Base-by-base conservation (phyloP, 805 yeast genomes). In the Wickerhamomyces kurtzmanii region DNA sequence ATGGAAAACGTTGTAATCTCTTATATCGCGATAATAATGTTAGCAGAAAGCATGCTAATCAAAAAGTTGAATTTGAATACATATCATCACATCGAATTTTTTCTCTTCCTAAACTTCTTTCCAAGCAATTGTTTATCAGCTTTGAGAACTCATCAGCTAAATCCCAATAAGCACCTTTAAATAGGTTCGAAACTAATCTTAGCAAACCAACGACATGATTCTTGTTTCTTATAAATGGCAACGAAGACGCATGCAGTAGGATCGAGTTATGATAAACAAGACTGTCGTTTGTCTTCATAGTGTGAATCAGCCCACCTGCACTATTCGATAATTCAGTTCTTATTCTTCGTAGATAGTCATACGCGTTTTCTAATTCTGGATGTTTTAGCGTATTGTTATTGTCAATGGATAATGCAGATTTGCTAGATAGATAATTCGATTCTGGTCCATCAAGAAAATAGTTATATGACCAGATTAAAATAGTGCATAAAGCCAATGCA, bases 151-250 rank as follows among this genome's bases (percentile, higher is more conserved):
- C 85, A 26, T 55, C 53, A 9, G 75, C 75, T 28, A 75, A 53
- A 26, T 70, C 71, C 73, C 77, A 76, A 28, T 63, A 60, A 28
- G 69, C 58, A 12, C 45, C 47, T 18, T 44, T 45, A 32, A 64
- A 55, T 20, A 55, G 45, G n/a, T 50, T 47, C 10, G 66, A 57
- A 26, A 71, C 57, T 33, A 65, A 39, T 27, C 54, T 55, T 36
- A 77, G 44, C 26, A 80, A 46, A 1, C 87, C 87, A 8, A 69
- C 66, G 17, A 75, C 52, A 28, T 68, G 55, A 32, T 72, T 61
- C 40, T 59, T 64, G 31, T 62, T 55, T 17, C 51, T 45, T 12
- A 72, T 59, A 5, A 42, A 34, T 18, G 49, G 53, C 22, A 74
- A 36, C 6, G 51, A 49, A 3, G 51, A 49, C 3, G 70, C 68